These are phyloP conservation scores for Udeniomyces megalosporus DNA, from an alignment of 768 basidiomycete species.

Conservation along the genomic window DNA sequence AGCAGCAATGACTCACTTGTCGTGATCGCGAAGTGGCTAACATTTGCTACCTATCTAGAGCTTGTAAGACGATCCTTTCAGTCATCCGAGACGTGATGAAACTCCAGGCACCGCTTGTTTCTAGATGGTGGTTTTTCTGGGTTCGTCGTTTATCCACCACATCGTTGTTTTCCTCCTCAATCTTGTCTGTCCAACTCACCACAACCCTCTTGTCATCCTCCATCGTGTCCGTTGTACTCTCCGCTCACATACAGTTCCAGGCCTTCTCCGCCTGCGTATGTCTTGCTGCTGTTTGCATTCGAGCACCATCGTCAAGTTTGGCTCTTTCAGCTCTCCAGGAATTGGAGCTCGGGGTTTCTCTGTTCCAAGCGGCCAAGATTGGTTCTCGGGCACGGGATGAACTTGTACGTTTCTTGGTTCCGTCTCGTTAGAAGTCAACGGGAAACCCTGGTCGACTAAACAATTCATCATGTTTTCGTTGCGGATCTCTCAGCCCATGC, in stretches of 20 bases:
- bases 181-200: neutral
- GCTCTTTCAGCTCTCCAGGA: neutral
- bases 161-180: neutral
- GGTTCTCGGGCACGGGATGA: neutral
- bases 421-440: too few species aligned
- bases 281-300: neutral
- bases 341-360: neutral
- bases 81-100: constrained; percentile 5
- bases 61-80: neutral
- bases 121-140: constrained; percentile 12
- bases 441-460: too few species aligned
- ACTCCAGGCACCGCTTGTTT: neutral
- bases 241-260: constrained; percentile 4
- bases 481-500: neutral
- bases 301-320: neutral
- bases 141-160: neutral
- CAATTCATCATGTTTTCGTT: too few species aligned
- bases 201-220: neutral
- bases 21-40: neutral
- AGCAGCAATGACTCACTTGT: neutral
- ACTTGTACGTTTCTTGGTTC: neutral
- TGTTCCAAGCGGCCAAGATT: neutral
- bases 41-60: neutral
- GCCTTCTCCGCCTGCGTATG: neutral
- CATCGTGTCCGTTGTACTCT: neutral